A percentile compares a stretch with the other conserved stretches of the same genome.
Evolutionary conservation across 2,329 filamentous ascomycete species (phyloP).

Genomic region (Aspergillus tamarii): DNA sequence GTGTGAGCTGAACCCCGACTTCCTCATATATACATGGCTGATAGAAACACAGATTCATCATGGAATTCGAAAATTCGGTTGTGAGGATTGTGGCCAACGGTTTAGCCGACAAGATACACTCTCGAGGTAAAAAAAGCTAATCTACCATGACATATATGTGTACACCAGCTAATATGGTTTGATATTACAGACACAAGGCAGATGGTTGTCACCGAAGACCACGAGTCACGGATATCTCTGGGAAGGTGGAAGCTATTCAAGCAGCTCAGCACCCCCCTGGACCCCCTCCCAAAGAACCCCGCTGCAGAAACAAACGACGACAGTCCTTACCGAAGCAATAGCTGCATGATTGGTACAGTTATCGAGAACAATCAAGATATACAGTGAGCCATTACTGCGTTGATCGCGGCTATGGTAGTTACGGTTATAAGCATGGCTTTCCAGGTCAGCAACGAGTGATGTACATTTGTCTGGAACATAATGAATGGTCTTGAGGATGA

Average conservation of each 20-base stretch:
- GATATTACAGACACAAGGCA: conserved; percentile 16
- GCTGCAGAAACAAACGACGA: not conserved
- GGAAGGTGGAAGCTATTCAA: not conserved
- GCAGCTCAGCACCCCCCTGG: not conserved
- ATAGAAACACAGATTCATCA: conserved; percentile 68
- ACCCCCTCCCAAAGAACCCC: not conserved
- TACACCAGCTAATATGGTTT: conserved; percentile 3
- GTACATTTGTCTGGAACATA: not conserved
- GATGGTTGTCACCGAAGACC: conserved; percentile 22
- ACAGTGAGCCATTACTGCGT: conserved; percentile 6
- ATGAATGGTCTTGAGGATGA: not conserved
- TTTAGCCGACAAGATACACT: conserved; percentile 84
- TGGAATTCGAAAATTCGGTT: conserved; percentile 71
- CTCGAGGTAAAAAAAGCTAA: conserved; percentile 62
- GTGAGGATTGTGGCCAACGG: conserved; percentile 68
- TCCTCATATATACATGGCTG: conserved; percentile 33
- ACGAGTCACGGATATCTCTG: conserved; percentile 6
- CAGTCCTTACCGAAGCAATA: not conserved
- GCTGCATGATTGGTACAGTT: not conserved
- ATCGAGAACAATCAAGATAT: not conserved
- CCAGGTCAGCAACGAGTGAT: conserved; percentile 5
- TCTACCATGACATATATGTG: not conserved
- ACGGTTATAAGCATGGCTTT: not conserved
- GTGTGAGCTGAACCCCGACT: conserved; percentile 44
- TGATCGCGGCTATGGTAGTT: conserved; percentile 9